Evolutionary conservation across 345 rosid genomes (phyloP), one percentile per base, ranked within the genome.

Genomic region (Litchi chinensis): DNA sequence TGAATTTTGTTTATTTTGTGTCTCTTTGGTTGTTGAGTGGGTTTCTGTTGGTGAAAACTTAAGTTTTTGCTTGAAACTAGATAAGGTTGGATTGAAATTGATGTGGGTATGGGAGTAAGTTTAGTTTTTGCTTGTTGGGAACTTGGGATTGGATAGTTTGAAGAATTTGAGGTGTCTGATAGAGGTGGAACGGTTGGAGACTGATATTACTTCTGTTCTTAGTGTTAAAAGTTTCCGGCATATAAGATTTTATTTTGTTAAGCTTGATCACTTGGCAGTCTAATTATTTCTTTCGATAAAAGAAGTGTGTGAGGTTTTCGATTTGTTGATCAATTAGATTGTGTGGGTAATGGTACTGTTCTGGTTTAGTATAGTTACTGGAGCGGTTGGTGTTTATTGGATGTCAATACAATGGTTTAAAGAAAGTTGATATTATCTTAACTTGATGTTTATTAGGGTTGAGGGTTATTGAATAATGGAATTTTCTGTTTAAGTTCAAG

Each of bases 41-140:
- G 10, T 62, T 62, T 16, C n/a, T 60, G 10, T 41, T 41, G 28
- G 63, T 5, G 41, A 44, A 39, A 75, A 32, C 37, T 32, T 32
- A 32, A 32, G 37, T 16, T 66, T 52, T 24, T 67, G 40, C 22
- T 54, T 40, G 40, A 21, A 66, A 67, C 2, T 44, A 44, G 8
- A 0, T 43, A 2, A 26, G 19, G n/a, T 43, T 75, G 40, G 44
- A 24, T 32, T 24, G 26, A 44, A 64, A 5, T 63, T 74, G 69
- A 26, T 63, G 57, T 44, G 1, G 24, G 37, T 69, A 32, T 32
- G 37, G 40, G 8, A n/a, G 26, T 4, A 56, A 64, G 69, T 68
- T 64, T 80, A 64, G 70, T 5, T 74, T 76, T 64, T 63, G 26
- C 64, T 74, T 41, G 19, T 68, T 52, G 3, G 57, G 69, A 69